Conservation (phyloP, 2,329 filamentous ascomycete species). For the Pseudogymnoascus sp. region DNA sequence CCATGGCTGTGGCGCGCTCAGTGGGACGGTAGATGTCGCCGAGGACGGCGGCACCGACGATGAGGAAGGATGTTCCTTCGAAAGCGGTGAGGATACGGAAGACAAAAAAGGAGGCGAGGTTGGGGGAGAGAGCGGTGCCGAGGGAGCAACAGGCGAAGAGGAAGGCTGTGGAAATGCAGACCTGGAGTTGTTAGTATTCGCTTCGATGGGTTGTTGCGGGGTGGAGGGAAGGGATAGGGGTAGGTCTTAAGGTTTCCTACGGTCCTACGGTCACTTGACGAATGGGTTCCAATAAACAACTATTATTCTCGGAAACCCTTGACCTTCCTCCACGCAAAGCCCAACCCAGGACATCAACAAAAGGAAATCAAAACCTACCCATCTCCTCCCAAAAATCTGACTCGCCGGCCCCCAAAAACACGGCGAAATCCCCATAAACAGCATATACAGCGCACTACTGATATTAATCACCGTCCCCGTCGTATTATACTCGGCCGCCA, state of each 20-base stretch:
- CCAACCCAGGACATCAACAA: neutral
- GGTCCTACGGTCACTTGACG: neutral
- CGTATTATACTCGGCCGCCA: slow-evolving; percentile 56
- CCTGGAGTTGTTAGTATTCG: slow-evolving; percentile 29
- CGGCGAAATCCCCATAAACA: slow-evolving; percentile 64
- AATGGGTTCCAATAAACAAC: neutral
- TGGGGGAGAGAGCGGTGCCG: slow-evolving; percentile 63
- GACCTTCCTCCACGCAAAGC: neutral
- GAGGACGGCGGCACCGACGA: slow-evolving; percentile 63
- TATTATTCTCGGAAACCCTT: neutral
- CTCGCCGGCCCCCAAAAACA: slow-evolving; percentile 67
- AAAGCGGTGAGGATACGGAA: slow-evolving; percentile 69
- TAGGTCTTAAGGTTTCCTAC: neutral
- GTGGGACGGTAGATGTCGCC: slow-evolving; percentile 59
- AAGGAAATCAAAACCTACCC: slow-evolving; percentile 34
- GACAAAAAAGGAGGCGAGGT: slow-evolving; percentile 62
- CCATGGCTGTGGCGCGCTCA: slow-evolving; percentile 62
- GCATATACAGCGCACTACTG: slow-evolving; percentile 67
- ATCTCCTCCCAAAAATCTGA: slow-evolving; percentile 52
- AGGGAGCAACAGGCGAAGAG: slow-evolving; percentile 64
- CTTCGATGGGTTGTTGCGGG: neutral
- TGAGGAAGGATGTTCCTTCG: slow-evolving; percentile 65
- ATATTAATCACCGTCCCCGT: slow-evolving; percentile 63
- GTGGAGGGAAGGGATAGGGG: neutral
- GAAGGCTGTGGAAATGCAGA: slow-evolving; percentile 50